Evolutionary conservation across 495 filamentous ascomycete genomes (phyloP), one percentile per base, ranked within the genome.

Genomic region (Penicillium ochrochloron): DNA sequence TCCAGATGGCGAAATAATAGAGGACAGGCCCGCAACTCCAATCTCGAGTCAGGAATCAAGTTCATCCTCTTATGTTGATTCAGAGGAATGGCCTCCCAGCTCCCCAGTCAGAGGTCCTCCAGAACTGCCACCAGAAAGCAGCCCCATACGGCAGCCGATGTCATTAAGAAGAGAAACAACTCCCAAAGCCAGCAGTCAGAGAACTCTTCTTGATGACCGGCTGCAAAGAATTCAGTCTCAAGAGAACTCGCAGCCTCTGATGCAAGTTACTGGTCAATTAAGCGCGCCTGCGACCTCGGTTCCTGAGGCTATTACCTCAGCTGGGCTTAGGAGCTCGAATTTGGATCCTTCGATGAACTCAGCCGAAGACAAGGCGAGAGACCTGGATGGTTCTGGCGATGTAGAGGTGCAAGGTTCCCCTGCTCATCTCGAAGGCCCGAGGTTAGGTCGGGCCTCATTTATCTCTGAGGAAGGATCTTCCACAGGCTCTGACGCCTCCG

Each of bases 101-200:
- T 39, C 60, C 6, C 48, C 39, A 3, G 12, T 41, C 44, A 41
- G 59, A 44, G 54, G 59, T 48, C 60, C 37, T 29, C 46, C 35
- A 48, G 53, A 63, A 50, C 23, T 23, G 35, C 46, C 73, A 5
- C 75, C 75, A 9, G 60, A 42, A 51, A 77, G 74, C 61, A 76
- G 73, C 59, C 75, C 75, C 14, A 29, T 71, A 7, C 44, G 59
- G 27, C 57, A 42, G n/a, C 17, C 56, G 19, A 44, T n/a, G 17
- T 35, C 33, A 35, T 10, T 21, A 21, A 37, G 50, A n/a, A 62
- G 21, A 6, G n/a, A 46, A 27, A 8, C 23, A 14, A 41, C n/a
- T 42, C 25, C n/a, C 3, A 44, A 34, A 2, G 31, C 21, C 15
- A 10, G 12, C 15, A 19, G 41, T 19, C 42, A 34, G 21, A 23